Evolutionary conservation across 805 yeast genomes (phyloP), one percentile per base, ranked within the genome.

Genomic region (Suhomyces sp.): DNA sequence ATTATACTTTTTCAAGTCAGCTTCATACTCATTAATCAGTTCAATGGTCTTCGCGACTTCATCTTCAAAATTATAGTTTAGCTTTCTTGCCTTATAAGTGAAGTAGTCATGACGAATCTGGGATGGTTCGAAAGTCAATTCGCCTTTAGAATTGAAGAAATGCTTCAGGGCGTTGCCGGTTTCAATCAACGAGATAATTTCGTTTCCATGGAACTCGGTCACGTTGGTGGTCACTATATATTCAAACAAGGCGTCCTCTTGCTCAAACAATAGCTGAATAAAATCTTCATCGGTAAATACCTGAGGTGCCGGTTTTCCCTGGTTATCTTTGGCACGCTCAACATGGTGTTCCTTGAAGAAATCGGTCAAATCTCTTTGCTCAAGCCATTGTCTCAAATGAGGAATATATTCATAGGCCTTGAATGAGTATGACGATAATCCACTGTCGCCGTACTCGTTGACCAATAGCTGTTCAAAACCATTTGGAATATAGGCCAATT

Each of bases 311-410:
- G 43, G 48, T 13, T 31, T n/a, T 5, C 48, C 48, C 8, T 7
- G 33, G 2, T 10, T n/a, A 15, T 46, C 48, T 35, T 46, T 46
- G 7, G 21, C 37, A 21, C 20, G 43, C 8, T 39, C 40, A 17
- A 57, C 46, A 33, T 55, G 54, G 35, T 56, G 45, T 8, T 40
- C 37, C 4, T 37, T 20, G 35, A 49, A 31, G 24, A 40, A 46
- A 17, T 41, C 20, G 20, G n/a, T 49, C 13, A n/a, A 53, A 22
- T 41, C 55, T 52, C 21, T 55, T 59, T 22, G 57, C 55, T 55
- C 29, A 52, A 82, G 56, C 91, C 91, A 86, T 20, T 78, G 61
- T 41, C 87, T 66, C 43, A 85, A 61, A 48, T 81, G 81, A 1
- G 83, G 80, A 6, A 84, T 48, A 58, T 74, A 85, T 1, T 74